Conservation (phyloP, 371 early-diverging fungal species). For the Mucor velutinosus region DNA sequence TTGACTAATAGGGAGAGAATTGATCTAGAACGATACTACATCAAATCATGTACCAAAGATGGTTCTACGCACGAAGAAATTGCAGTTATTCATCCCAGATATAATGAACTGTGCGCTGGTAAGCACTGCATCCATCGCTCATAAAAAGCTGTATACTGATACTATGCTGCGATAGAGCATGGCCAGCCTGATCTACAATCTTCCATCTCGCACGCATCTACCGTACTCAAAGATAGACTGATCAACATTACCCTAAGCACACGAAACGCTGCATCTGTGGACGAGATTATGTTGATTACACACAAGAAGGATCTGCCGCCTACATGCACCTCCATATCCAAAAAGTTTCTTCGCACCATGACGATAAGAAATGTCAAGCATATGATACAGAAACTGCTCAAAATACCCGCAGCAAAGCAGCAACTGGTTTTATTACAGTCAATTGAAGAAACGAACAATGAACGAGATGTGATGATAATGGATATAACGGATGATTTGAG, state of each 20-base stretch:
- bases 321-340: constrained; percentile 34
- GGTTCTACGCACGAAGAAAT: constrained; percentile 45
- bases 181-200: constrained; percentile 56
- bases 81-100: constrained; percentile 57
- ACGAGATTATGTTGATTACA: constrained; percentile 9
- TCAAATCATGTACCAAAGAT: constrained; percentile 50
- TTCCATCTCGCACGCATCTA: constrained; percentile 36
- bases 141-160: not conserved
- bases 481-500: constrained; percentile 44
- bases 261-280: constrained; percentile 7
- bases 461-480: constrained; percentile 27
- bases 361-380: constrained; percentile 41
- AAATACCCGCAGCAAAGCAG: constrained; percentile 37
- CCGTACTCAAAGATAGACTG: constrained; percentile 68
- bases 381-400: constrained; percentile 42
- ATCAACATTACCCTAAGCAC: constrained; percentile 33
- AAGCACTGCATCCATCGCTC: not conserved
- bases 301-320: constrained; percentile 19
- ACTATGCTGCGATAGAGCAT: constrained; percentile 26
- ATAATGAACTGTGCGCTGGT: constrained; percentile 55
- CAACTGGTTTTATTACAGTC: constrained; percentile 30
- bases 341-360: constrained; percentile 55
- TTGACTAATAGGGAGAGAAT: constrained; percentile 55
- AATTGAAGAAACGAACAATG: not conserved
- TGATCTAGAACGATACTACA: constrained; percentile 80